Percentiles rank a stretch among this genome's conserved stretches.
Evolutionary conservation across 2,329 filamentous ascomycete genomes (phyloP).

Genomic region (Arthrinium phaeospermum): DNA sequence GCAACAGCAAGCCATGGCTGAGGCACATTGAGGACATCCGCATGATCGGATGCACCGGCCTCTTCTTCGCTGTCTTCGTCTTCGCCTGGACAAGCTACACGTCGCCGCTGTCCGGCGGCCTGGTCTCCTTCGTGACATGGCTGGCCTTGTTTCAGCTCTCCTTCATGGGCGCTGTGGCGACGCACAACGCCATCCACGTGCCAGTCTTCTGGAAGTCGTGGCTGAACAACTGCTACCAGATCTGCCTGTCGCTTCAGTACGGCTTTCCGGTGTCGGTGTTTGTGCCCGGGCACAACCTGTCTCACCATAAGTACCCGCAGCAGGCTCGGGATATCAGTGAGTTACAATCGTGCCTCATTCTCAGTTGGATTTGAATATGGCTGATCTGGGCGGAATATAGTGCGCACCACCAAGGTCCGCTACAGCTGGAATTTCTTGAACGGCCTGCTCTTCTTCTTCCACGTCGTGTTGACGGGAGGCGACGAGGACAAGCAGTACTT

Average conservation of each 20-base stretch:
- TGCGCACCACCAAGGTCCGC: conserved; percentile 26
- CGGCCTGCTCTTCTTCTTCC: conserved; percentile 26
- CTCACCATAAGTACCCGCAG: conserved; percentile 26
- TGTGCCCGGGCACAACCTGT: conserved; percentile 25
- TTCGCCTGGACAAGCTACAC: conserved; percentile 22
- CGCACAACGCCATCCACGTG: conserved; percentile 26
- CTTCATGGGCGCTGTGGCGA: conserved; percentile 26
- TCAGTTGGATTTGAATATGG: neutral
- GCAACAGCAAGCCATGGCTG: conserved; percentile 2
- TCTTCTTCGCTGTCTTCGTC: conserved; percentile 25
- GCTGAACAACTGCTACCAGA: conserved; percentile 23
- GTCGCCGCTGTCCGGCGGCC: conserved; percentile 23
- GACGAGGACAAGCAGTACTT: conserved; percentile 26
- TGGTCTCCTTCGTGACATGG: conserved; percentile 22
- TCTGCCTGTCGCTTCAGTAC: conserved; percentile 26
- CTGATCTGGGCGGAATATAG: conserved; percentile 18
- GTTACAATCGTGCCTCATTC: neutral
- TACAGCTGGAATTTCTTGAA: conserved; percentile 25
- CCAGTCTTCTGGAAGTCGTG: conserved; percentile 21
- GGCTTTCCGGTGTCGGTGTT: conserved; percentile 26
- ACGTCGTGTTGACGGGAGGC: conserved; percentile 24
- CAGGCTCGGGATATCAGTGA: conserved; percentile 26
- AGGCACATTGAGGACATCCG: conserved; percentile 24
- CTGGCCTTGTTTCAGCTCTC: conserved; percentile 24
- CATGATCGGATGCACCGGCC: conserved; percentile 19